A percentile compares a stretch with the other conserved stretches of the same genome.
Evolutionary conservation across 2,329 filamentous ascomycete genomes (phyloP).

Genomic region (Penicillium hordei): DNA sequence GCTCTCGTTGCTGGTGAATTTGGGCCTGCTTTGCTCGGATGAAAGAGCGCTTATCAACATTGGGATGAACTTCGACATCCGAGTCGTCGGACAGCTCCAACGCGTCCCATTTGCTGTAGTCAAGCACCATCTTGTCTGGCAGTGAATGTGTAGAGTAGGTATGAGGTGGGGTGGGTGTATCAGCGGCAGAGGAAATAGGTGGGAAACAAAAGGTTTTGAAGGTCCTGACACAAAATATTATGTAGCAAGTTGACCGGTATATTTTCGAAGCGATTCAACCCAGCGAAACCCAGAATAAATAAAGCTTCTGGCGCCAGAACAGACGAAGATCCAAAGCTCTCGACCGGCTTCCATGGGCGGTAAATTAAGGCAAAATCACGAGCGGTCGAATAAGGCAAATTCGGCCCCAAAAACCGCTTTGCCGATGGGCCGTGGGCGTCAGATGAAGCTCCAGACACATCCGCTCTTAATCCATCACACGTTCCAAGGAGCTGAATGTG

Average conservation of each 20-base stretch:
- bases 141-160: constrained; percentile 15
- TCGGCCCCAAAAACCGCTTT: constrained; percentile 15
- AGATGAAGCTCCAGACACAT: constrained; percentile 12
- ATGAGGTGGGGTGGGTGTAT: constrained; percentile 18
- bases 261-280: background rate
- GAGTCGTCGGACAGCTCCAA: constrained; percentile 98
- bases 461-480: constrained; percentile 17
- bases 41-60: constrained; percentile 97
- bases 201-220: constrained; percentile 7
- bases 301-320: constrained; percentile 1
- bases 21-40: constrained; percentile 97
- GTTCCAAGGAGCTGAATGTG: constrained; percentile 12
- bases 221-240: background rate
- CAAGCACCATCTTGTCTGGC: constrained; percentile 52
- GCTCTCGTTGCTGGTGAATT: constrained; percentile 86
- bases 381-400: constrained; percentile 34
- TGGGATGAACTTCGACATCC: constrained; percentile 96
- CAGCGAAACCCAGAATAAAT: background rate
- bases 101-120: constrained; percentile 69
- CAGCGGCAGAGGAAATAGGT: constrained; percentile 19
- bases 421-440: constrained; percentile 13
- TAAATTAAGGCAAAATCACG: constrained; percentile 20
- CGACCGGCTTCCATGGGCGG: constrained; percentile 38
- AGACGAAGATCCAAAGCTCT: constrained; percentile 32
- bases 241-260: background rate